Conservation (phyloP, 257 asterid genomes). For the Solanum neorickii region DNA sequence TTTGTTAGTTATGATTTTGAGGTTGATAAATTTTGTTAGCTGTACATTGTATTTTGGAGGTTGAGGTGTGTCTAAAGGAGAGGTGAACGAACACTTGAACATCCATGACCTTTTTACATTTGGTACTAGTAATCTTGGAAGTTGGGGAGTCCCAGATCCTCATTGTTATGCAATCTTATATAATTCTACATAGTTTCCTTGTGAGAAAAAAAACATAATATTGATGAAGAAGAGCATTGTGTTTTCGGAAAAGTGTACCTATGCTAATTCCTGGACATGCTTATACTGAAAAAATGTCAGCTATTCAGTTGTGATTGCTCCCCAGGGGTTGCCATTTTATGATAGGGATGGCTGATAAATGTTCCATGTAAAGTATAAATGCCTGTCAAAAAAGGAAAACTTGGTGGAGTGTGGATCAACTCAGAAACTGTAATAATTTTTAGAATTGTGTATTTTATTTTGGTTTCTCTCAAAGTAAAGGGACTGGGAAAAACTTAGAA, state of each 20-base stretch:
- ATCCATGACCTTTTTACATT: background rate
- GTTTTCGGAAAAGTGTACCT: background rate
- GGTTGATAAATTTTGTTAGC: slow-evolving; percentile 1
- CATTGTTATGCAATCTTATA: background rate
- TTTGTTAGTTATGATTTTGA: background rate
- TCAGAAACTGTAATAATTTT: background rate
- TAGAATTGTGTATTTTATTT: background rate
- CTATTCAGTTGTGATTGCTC: background rate
- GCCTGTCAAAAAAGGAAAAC: background rate
- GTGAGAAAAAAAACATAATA: background rate
- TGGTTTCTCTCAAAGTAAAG: background rate
- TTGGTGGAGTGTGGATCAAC: background rate
- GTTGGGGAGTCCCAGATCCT: background rate
- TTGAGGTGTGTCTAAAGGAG: background rate
- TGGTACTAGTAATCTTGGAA: background rate
- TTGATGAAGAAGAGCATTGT: background rate
- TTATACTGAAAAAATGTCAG: background rate
- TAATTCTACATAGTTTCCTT: background rate
- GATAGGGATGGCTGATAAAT: background rate
- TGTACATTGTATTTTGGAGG: slow-evolving; percentile 1
- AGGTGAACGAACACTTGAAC: background rate
- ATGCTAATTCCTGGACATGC: background rate
- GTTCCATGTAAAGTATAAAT: background rate
- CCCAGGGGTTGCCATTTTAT: background rate
- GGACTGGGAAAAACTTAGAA: background rate